Evolutionary conservation across 2,329 filamentous ascomycete genomes (phyloP).

Genomic region (Parastagonospora avenae): DNA sequence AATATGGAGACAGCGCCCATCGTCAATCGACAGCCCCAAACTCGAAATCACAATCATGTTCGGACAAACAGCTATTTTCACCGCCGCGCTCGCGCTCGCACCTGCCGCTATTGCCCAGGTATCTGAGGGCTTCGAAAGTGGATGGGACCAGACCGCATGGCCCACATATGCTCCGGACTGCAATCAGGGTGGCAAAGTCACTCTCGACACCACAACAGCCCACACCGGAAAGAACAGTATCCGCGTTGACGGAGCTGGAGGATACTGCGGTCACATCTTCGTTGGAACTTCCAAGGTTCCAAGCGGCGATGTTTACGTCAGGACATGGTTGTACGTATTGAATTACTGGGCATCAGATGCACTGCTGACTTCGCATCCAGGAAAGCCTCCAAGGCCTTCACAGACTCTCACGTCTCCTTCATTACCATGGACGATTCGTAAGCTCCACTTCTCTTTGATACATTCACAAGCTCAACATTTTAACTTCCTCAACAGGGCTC

Average conservation of each 20-base stretch:
- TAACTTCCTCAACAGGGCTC: conserved; percentile 34
- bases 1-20: conserved; percentile 1
- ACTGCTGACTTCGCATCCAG: conserved; percentile 44
- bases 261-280: conserved; percentile 60
- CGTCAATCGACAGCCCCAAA: not conserved
- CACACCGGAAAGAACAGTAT: conserved; percentile 70
- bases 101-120: conserved; percentile 59
- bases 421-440: conserved; percentile 66
- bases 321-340: conserved; percentile 58
- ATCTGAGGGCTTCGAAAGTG: conserved; percentile 62
- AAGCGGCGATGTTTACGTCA: conserved; percentile 62
- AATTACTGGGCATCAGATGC: not conserved
- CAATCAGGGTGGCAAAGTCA: conserved; percentile 63
- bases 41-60: conserved; percentile 47
- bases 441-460: no score
- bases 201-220: conserved; percentile 61
- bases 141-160: conserved; percentile 64
- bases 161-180: conserved; percentile 65
- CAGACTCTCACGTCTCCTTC: conserved; percentile 64
- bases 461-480: no score
- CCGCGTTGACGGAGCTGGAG: conserved; percentile 72
- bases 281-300: conserved; percentile 64
- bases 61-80: conserved; percentile 49
- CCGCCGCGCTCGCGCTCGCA: conserved; percentile 48
- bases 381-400: conserved; percentile 63